Conservation (phyloP, 352 stramenopile species). For the Pythium insidiosum region DNA sequence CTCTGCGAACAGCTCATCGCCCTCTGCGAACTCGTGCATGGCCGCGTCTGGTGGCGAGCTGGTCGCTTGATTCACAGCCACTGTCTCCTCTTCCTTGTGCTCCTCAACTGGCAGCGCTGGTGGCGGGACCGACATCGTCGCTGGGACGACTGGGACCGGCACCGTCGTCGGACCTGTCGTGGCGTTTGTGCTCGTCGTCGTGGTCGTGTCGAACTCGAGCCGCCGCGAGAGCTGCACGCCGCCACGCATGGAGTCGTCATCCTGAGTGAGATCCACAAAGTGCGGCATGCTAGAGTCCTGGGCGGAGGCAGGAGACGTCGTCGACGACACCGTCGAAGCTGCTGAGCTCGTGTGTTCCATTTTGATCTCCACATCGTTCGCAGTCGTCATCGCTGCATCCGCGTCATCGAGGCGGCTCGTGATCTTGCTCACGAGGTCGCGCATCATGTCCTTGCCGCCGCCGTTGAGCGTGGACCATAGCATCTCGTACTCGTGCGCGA, state of each 20-base stretch:
- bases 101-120: not conserved
- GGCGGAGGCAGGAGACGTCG: not conserved
- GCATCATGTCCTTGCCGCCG: slow-evolving; percentile 43
- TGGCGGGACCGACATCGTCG: too few relatives aligned
- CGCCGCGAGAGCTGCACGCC: not conserved
- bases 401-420: not conserved
- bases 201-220: not conserved
- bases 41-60: too few relatives aligned
- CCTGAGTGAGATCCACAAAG: slow-evolving; percentile 9
- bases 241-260: not conserved
- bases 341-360: not conserved
- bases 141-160: too few relatives aligned
- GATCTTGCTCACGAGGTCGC: slow-evolving; percentile 6
- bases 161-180: too few relatives aligned
- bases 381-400: slow-evolving; percentile 9
- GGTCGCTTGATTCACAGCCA: too few relatives aligned
- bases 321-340: slow-evolving; percentile 1
- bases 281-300: too few relatives aligned
- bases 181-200: not conserved
- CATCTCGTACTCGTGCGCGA: slow-evolving; percentile 35
- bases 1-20: not conserved
- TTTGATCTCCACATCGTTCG: slow-evolving; percentile 4
- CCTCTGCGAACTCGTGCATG: not conserved
- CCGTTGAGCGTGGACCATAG: slow-evolving; percentile 38
- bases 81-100: too few relatives aligned